These are phyloP conservation scores for Sequoia sempervirens DNA, from an alignment of 75 land plant species.

Conservation along the genomic window DNA sequence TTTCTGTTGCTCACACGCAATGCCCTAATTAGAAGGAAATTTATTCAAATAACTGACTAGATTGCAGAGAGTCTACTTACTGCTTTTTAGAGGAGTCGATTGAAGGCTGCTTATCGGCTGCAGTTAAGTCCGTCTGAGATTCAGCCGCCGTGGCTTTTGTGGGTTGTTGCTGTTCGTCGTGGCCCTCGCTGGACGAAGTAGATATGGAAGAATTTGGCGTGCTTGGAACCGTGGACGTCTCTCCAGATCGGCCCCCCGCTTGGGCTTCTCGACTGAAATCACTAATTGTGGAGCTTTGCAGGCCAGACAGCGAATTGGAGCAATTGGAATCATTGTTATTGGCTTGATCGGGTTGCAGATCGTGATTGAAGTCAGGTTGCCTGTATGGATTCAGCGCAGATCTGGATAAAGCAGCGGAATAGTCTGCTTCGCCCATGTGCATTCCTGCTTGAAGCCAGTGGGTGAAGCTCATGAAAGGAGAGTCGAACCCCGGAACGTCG, in stretches of 20 bases:
- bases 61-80: slow-evolving; percentile 14
- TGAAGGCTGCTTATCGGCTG: background rate
- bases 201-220: slow-evolving; percentile 43
- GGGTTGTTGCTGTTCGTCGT: slow-evolving; percentile 9
- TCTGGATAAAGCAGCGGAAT: background rate
- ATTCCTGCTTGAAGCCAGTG: slow-evolving; percentile 9
- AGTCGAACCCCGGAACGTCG: background rate
- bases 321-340: background rate
- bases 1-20: slow-evolving; percentile 7
- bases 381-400: background rate
- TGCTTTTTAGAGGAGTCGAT: slow-evolving; percentile 25
- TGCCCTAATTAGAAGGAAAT: background rate
- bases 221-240: slow-evolving; percentile 14
- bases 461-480: slow-evolving; percentile 12
- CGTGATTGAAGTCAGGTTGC: background rate
- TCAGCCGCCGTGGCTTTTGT: slow-evolving; percentile 14
- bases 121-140: background rate
- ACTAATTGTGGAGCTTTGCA: background rate
- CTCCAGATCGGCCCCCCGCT: background rate
- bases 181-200: slow-evolving; percentile 31
- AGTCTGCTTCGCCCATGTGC: background rate
- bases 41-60: background rate
- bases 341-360: background rate
- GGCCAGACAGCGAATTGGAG: background rate
- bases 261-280: background rate